phyloP scores from a whole-genome alignment of 1,284 basidiomycete species.

The Tetrapyrgos nigripes region DNA sequence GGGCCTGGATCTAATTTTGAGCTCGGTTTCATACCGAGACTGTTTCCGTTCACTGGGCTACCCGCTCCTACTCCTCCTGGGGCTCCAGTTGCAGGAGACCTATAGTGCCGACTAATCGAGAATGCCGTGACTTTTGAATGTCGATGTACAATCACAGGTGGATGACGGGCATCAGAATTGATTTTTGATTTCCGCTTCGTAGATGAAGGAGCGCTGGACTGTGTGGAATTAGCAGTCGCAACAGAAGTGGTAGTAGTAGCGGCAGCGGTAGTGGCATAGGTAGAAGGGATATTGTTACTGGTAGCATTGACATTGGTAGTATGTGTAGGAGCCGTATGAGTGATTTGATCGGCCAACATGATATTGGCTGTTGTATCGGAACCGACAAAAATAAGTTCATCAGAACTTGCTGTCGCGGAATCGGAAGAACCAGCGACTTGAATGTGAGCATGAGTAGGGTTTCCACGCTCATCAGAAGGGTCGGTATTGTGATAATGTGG shows the following conservation, averaged over 20 bases:
- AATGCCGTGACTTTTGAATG: constrained; percentile 18
- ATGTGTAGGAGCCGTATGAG: too few species aligned
- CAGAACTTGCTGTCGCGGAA: too few species aligned
- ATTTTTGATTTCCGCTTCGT: background rate
- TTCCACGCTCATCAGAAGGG: too few species aligned
- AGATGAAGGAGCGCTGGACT: too few species aligned
- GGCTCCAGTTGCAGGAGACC: background rate
- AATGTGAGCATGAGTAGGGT: too few species aligned
- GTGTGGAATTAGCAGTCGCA: background rate
- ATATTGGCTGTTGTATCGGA: too few species aligned
- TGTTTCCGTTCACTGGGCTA: background rate
- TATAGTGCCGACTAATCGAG: constrained; percentile 14
- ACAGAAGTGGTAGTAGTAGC: background rate
- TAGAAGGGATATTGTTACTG: too few species aligned
- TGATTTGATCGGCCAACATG: too few species aligned
- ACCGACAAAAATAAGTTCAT: too few species aligned
- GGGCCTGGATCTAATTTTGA: background rate
- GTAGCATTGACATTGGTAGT: too few species aligned
- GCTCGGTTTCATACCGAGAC: background rate
- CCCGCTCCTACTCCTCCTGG: background rate
- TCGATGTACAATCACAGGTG: constrained; percentile 16
- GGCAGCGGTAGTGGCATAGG: background rate
- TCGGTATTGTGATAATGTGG: too few species aligned
- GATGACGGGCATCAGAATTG: constrained; percentile 11
- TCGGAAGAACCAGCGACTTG: too few species aligned